Evolutionary conservation across 225 moss, liverwort and hornwort genomes (phyloP).

Genomic region (Marchantia polymorpha): DNA sequence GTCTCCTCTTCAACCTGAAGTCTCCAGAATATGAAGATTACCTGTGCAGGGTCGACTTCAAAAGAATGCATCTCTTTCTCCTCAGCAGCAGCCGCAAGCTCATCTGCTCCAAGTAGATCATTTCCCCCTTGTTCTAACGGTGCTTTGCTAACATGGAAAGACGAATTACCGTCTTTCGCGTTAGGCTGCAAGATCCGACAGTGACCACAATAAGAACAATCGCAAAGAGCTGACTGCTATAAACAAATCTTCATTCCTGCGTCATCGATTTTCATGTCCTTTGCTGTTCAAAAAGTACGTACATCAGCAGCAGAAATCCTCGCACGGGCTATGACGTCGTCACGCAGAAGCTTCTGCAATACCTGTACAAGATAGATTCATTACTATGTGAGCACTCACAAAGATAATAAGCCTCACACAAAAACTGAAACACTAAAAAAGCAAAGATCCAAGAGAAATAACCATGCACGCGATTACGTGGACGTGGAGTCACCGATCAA

Average conservation of each 20-base stretch:
- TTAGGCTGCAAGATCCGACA: constrained; percentile 23
- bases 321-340: constrained; percentile 74
- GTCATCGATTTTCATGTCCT: background rate
- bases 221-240: background rate
- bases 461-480: too few relatives aligned
- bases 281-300: background rate
- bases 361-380: constrained; percentile 45
- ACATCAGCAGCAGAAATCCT: constrained; percentile 62
- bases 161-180: constrained; percentile 47
- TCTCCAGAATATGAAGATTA: constrained; percentile 11
- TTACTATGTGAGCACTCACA: background rate
- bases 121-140: constrained; percentile 65
- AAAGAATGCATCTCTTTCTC: constrained; percentile 98
- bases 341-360: constrained; percentile 64
- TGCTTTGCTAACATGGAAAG: constrained; percentile 85
- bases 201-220: background rate
- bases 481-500: too few relatives aligned
- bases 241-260: background rate
- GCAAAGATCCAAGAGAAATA: background rate
- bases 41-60: constrained; percentile 98
- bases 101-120: constrained; percentile 73
- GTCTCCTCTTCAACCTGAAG: background rate
- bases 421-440: background rate
- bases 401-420: background rate
- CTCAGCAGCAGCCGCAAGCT: constrained; percentile 63